A percentile compares a stretch with the other conserved stretches of the same genome.
These are phyloP conservation scores for Colletotrichum sp. DNA, from an alignment of 2,329 filamentous ascomycete species.

Conservation along the genomic window DNA sequence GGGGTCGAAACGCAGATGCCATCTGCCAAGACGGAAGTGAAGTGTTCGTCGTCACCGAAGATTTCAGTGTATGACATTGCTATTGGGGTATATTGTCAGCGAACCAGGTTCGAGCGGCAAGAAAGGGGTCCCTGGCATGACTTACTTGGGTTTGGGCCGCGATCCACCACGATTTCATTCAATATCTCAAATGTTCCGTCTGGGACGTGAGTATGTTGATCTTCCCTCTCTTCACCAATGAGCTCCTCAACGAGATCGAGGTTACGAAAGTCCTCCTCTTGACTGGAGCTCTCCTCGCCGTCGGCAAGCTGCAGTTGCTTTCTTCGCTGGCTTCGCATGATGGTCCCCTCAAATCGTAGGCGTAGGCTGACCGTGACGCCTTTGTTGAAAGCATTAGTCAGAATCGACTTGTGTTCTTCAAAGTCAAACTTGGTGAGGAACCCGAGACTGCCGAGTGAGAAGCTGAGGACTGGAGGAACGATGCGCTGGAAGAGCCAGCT, in stretches of 20 bases:
- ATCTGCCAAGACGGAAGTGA: conserved; percentile 91
- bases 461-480: conserved; percentile 91
- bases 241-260: conserved; percentile 87
- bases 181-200: conserved; percentile 88
- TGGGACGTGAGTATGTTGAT: conserved; percentile 83
- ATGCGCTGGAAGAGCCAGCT: conserved; percentile 97
- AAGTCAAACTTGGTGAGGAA: conserved; percentile 98
- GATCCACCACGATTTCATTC: conserved; percentile 95
- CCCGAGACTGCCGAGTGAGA: conserved; percentile 87
- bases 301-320: conserved; percentile 33
- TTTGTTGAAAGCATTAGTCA: conserved; percentile 75
- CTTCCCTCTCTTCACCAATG: conserved; percentile 83
- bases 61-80: conserved; percentile 92
- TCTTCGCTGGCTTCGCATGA: conserved; percentile 77
- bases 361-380: conserved; percentile 89
- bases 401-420: conserved; percentile 69
- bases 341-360: conserved; percentile 88
- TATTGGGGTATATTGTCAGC: conserved; percentile 33
- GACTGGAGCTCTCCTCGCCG: conserved; percentile 25
- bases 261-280: conserved; percentile 40
- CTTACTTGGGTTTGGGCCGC: conserved; percentile 90
- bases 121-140: conserved; percentile 20
- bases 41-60: conserved; percentile 94
- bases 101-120: background rate
- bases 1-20: conserved; percentile 93